These are phyloP conservation scores for Dactylellina drechsleri DNA, from an alignment of 2,329 filamentous ascomycete species.

Conservation along the genomic window DNA sequence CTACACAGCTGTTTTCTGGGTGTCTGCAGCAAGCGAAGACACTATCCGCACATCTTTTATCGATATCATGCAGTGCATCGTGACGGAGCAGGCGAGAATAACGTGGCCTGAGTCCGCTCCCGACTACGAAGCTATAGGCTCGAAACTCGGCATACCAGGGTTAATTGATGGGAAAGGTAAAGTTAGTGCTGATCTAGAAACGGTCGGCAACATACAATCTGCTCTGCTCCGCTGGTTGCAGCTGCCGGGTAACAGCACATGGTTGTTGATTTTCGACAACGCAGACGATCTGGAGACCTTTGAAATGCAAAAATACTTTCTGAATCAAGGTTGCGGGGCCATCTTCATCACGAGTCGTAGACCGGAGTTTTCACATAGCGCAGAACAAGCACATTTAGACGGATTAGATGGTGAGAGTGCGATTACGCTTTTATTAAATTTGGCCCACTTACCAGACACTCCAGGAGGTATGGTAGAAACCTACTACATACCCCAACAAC, in stretches of 20 bases:
- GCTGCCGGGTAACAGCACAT: neutral
- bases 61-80: slow-evolving; percentile 18
- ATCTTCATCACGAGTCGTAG: slow-evolving; percentile 19
- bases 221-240: slow-evolving; percentile 12
- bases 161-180: slow-evolving; percentile 6
- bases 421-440: neutral
- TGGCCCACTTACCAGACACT: too few relatives aligned
- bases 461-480: too few relatives aligned
- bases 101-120: slow-evolving; percentile 5
- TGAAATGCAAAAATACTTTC: slow-evolving; percentile 20
- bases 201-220: neutral
- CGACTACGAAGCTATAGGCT: slow-evolving; percentile 15
- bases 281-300: slow-evolving; percentile 30
- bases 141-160: slow-evolving; percentile 6
- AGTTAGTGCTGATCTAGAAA: slow-evolving; percentile 5
- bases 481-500: too few relatives aligned
- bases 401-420: slow-evolving; percentile 2
- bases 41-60: slow-evolving; percentile 12
- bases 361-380: slow-evolving; percentile 14
- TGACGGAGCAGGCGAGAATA: slow-evolving; percentile 10
- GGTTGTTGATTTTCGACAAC: slow-evolving; percentile 30
- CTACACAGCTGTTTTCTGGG: slow-evolving; percentile 58
- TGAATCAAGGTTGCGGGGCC: slow-evolving; percentile 2
- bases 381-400: slow-evolving; percentile 7
- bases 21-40: slow-evolving; percentile 52